phyloP scores from a whole-genome alignment of 2,329 filamentous ascomycete genomes.

The Colletotrichum echinochloae region DNA sequence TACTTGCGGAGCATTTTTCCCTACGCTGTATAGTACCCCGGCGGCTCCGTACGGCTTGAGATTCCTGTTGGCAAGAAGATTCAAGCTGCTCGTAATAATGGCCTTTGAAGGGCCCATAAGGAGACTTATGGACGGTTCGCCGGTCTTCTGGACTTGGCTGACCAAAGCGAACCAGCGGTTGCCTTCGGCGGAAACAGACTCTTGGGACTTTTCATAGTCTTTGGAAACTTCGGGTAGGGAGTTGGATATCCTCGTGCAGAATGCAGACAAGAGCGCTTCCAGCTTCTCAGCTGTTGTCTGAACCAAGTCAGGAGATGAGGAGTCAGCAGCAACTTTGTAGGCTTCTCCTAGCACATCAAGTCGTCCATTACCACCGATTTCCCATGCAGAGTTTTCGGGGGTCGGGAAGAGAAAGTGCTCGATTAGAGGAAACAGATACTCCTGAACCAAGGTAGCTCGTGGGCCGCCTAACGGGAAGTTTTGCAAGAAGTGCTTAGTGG shows the following conservation, averaged over 20 bases:
- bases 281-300: slow-evolving; percentile 69
- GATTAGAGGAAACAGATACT: slow-evolving; percentile 66
- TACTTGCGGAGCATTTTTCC: slow-evolving; percentile 51
- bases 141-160: slow-evolving; percentile 57
- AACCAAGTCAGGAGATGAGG: slow-evolving; percentile 57
- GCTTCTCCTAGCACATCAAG: slow-evolving; percentile 59
- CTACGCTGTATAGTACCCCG: slow-evolving; percentile 52
- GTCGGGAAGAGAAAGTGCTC: slow-evolving; percentile 65
- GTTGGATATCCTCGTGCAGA: slow-evolving; percentile 76
- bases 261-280: slow-evolving; percentile 67
- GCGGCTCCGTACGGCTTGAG: slow-evolving; percentile 70
- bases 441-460: slow-evolving; percentile 57
- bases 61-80: slow-evolving; percentile 62
- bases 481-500: slow-evolving; percentile 65
- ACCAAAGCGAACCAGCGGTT: slow-evolving; percentile 75
- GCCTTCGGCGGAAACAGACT: slow-evolving; percentile 73
- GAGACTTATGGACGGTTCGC: slow-evolving; percentile 39
- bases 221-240: slow-evolving; percentile 87
- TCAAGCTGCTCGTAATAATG: slow-evolving; percentile 47
- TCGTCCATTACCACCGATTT: slow-evolving; percentile 46
- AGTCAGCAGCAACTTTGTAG: slow-evolving; percentile 58
- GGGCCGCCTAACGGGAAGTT: slow-evolving; percentile 60
- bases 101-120: slow-evolving; percentile 47
- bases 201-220: slow-evolving; percentile 79
- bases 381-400: slow-evolving; percentile 53